phyloP scores from a whole-genome alignment of 257 asterid genomes.

The Petunia secreta region DNA sequence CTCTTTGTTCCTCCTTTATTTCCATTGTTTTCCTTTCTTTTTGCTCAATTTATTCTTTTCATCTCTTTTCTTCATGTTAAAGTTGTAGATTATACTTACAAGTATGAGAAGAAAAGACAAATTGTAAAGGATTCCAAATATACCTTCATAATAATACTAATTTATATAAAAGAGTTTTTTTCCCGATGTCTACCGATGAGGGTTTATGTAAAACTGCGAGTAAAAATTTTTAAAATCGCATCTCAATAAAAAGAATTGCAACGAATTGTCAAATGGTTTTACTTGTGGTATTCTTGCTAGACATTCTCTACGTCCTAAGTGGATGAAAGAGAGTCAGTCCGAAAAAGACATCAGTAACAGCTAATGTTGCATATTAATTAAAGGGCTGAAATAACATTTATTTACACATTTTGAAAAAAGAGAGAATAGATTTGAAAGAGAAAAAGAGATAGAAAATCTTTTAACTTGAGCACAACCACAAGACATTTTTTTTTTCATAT shows the following conservation, averaged over 20 bases:
- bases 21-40: background rate
- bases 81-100: background rate
- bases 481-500: constrained; percentile 18
- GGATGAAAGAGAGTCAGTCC: constrained; percentile 9
- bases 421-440: background rate
- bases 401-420: background rate
- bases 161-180: background rate
- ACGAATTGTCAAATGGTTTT: too few species aligned
- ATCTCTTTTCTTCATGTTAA: background rate
- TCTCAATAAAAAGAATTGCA: too few species aligned
- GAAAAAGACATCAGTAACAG: background rate
- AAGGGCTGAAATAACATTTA: constrained; percentile 2
- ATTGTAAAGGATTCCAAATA: background rate
- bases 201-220: background rate
- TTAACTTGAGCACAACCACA: constrained; percentile 21
- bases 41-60: background rate
- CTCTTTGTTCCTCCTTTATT: background rate
- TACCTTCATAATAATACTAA: background rate
- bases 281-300: too few species aligned
- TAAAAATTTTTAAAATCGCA: too few species aligned
- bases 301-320: background rate
- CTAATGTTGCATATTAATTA: background rate
- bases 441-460: background rate
- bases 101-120: background rate
- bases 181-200: background rate